A percentile compares a stretch with the other conserved stretches of the same genome.
phyloP scores from a whole-genome alignment of 116 monocot species.

The Phalaenopsis hybrid region DNA sequence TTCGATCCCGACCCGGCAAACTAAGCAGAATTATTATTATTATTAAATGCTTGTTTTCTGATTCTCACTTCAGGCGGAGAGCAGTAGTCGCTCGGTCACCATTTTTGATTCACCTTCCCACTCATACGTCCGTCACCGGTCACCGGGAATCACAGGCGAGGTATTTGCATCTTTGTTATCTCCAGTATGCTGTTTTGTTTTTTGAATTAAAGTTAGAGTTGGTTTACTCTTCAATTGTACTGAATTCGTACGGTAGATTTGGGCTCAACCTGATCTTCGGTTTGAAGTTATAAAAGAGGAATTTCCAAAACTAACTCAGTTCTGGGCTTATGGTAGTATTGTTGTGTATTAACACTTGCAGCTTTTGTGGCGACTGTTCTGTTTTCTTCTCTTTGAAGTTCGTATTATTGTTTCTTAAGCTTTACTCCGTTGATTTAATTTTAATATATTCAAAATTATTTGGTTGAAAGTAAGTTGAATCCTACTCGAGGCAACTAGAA shows the following conservation, averaged over 20 bases:
- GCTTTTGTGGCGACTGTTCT: background rate
- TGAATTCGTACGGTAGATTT: background rate
- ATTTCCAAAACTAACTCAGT: background rate
- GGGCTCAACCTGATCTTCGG: background rate
- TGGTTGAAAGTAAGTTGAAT: slow-evolving; percentile 2
- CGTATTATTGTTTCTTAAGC: background rate
- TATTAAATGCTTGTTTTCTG: background rate
- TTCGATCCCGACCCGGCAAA: background rate
- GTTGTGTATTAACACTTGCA: background rate
- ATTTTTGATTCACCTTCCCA: slow-evolving; percentile 5
- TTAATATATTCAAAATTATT: background rate
- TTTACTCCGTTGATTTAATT: background rate
- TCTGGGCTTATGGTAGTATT: background rate
- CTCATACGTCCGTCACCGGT: slow-evolving; percentile 5
- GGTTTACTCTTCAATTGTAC: background rate
- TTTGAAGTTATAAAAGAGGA: background rate
- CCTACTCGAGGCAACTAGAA: background rate
- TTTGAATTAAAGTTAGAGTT: background rate
- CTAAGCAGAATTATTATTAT: background rate
- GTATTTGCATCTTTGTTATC: background rate
- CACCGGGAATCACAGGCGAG: background rate
- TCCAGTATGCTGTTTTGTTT: background rate
- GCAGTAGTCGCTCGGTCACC: background rate
- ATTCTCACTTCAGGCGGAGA: slow-evolving; percentile 2
- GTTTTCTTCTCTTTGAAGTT: background rate